phyloP scores from a whole-genome alignment of 441 rosid genomes.

The Brassica balearica region DNA sequence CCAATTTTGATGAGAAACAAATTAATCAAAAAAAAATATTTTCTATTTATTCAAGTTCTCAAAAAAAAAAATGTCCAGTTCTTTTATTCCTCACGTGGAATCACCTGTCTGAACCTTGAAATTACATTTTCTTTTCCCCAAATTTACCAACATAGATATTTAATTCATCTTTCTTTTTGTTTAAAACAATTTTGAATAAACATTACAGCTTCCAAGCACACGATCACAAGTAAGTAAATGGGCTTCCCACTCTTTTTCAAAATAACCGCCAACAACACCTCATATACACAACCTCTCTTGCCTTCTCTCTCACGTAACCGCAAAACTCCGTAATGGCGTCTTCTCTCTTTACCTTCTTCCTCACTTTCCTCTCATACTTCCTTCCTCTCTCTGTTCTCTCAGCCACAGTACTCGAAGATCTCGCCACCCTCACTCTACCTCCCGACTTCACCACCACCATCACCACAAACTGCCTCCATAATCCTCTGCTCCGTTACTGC shows the following conservation, averaged over 20 bases:
- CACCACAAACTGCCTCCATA: slow-evolving; percentile 50
- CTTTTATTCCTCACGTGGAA: background rate
- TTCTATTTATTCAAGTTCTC: background rate
- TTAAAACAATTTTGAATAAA: background rate
- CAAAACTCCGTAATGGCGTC: slow-evolving; percentile 50
- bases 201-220: background rate
- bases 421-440: slow-evolving; percentile 60
- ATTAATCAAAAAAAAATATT: no score
- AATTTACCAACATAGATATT: background rate
- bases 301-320: slow-evolving; percentile 23
- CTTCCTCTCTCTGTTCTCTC: slow-evolving; percentile 38
- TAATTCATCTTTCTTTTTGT: no score
- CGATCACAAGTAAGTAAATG: no score
- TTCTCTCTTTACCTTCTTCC: slow-evolving; percentile 30
- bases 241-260: slow-evolving; percentile 38
- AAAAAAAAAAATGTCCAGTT: background rate
- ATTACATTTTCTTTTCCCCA: background rate
- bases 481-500: slow-evolving; percentile 67
- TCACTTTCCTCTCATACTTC: slow-evolving; percentile 24
- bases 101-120: background rate
- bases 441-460: slow-evolving; percentile 67
- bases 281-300: slow-evolving; percentile 29
- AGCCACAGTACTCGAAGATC: slow-evolving; percentile 65
- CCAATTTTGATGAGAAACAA: background rate
- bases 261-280: slow-evolving; percentile 34